Evolutionary conservation across 2,329 filamentous ascomycete genomes (phyloP).

Genomic region (Ustilaginoidea virens): DNA sequence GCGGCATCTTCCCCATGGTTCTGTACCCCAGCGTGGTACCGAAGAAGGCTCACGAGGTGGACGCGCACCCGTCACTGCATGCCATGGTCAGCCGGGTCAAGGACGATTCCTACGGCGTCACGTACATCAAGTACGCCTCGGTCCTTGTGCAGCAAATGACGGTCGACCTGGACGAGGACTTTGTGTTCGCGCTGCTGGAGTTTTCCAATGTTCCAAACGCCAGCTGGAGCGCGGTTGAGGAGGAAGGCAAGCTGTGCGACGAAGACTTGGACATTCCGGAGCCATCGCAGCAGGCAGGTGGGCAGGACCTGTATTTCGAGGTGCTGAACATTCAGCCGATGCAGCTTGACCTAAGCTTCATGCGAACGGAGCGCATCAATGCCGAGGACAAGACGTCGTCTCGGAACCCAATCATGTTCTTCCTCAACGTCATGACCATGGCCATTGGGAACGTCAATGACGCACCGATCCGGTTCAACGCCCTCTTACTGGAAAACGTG

Average conservation of each 20-base stretch:
- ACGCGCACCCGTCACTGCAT: constrained; percentile 88
- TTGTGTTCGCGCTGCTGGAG: constrained; percentile 89
- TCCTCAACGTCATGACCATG: constrained; percentile 97
- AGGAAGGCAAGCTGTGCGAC: constrained; percentile 77
- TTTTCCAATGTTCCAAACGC: constrained; percentile 88
- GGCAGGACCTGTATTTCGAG: constrained; percentile 96
- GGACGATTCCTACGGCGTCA: constrained; percentile 92
- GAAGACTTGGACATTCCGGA: constrained; percentile 85
- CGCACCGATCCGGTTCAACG: constrained; percentile 84
- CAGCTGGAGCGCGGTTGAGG: constrained; percentile 52
- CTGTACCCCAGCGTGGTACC: constrained; percentile 95
- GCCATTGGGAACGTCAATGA: constrained; percentile 98
- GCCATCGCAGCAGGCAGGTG: constrained; percentile 66
- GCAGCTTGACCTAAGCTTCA: constrained; percentile 94
- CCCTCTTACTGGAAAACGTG: constrained; percentile 87
- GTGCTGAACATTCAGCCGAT: constrained; percentile 93
- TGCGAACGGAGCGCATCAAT: constrained; percentile 91
- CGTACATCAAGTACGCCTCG: constrained; percentile 97
- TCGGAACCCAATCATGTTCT: constrained; percentile 93
- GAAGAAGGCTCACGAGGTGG: constrained; percentile 91
- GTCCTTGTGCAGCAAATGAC: constrained; percentile 95
- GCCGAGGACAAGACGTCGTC: constrained; percentile 87
- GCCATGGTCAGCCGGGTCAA: constrained; percentile 87
- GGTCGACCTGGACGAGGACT: constrained; percentile 92
- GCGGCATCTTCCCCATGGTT: constrained; percentile 93